Percentiles rank a stretch among this genome's conserved stretches.
Conservation (phyloP, 805 yeast species). For the Kodamaea kakaduensis region DNA sequence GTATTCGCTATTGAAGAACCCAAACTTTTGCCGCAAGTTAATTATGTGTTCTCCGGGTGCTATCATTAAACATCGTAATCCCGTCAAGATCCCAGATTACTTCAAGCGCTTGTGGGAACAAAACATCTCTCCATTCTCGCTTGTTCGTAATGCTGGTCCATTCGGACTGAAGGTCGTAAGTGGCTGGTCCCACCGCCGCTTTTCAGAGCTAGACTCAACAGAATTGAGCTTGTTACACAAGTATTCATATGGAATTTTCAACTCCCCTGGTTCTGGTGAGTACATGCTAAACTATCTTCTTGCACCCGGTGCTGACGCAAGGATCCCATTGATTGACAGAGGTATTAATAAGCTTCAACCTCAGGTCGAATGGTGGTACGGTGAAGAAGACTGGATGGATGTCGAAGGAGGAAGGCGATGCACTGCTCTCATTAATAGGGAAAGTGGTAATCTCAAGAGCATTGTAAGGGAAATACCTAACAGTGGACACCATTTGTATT, state of each 20-base stretch:
- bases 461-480: conserved; percentile 43
- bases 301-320: conserved; percentile 89
- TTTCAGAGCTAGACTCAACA: conserved; percentile 48
- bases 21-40: conserved; percentile 59
- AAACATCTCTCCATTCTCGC: conserved; percentile 78
- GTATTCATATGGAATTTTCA: conserved; percentile 82
- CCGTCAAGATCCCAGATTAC: conserved; percentile 64
- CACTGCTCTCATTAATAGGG: conserved; percentile 28
- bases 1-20: conserved; percentile 55
- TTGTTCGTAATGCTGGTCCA: conserved; percentile 75
- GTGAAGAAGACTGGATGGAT: conserved; percentile 69
- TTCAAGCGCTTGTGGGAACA: conserved; percentile 79
- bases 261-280: conserved; percentile 88
- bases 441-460: conserved; percentile 16
- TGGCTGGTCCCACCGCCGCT: conserved; percentile 85
- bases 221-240: conserved; percentile 60
- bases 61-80: conserved; percentile 47
- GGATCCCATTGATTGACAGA: conserved; percentile 61
- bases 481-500: conserved; percentile 76
- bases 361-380: conserved; percentile 80
- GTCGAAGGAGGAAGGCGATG: conserved; percentile 43
- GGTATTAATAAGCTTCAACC: conserved; percentile 50
- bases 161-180: conserved; percentile 82
- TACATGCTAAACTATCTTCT: conserved; percentile 79
- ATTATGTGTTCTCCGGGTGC: conserved; percentile 92